Evolutionary conservation across 2,329 filamentous ascomycete genomes (phyloP).

Genomic region (Curvularia sp.): DNA sequence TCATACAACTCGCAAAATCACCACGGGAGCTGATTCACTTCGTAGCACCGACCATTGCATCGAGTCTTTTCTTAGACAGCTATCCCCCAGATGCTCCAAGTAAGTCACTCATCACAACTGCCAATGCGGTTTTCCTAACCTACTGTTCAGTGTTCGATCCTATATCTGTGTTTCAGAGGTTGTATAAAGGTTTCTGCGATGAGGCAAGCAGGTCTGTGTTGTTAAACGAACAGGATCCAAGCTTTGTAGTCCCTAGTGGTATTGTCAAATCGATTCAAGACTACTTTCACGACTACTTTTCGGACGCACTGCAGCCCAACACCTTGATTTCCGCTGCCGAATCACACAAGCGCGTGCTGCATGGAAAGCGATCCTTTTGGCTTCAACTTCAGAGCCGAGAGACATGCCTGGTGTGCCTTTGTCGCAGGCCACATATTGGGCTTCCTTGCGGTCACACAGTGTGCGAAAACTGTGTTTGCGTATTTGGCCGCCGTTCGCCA

Average conservation of each 20-base stretch:
- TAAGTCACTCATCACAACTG: background rate
- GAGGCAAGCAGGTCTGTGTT: conserved; percentile 1
- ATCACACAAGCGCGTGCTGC: background rate
- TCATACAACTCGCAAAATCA: conserved; percentile 25
- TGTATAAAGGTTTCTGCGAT: background rate
- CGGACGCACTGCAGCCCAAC: background rate
- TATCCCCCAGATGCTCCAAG: conserved; percentile 25
- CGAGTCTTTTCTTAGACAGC: conserved; percentile 33
- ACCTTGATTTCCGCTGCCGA: background rate
- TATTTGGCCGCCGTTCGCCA: conserved; percentile 13
- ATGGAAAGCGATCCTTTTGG: background rate
- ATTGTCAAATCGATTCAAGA: background rate
- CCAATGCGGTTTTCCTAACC: background rate
- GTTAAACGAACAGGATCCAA: background rate
- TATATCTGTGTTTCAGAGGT: conserved; percentile 1
- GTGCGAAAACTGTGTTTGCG: conserved; percentile 11
- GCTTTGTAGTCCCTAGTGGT: background rate
- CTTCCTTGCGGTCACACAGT: conserved; percentile 1
- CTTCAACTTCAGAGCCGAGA: background rate
- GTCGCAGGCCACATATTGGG: background rate
- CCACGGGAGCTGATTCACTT: conserved; percentile 30
- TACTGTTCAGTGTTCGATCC: background rate
- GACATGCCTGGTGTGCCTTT: background rate
- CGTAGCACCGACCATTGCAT: conserved; percentile 31
- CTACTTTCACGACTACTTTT: background rate